Percentiles rank a stretch among this genome's conserved stretches.
These are phyloP conservation scores for Zangia roseola DNA, from an alignment of 768 basidiomycete genomes.

Conservation along the genomic window DNA sequence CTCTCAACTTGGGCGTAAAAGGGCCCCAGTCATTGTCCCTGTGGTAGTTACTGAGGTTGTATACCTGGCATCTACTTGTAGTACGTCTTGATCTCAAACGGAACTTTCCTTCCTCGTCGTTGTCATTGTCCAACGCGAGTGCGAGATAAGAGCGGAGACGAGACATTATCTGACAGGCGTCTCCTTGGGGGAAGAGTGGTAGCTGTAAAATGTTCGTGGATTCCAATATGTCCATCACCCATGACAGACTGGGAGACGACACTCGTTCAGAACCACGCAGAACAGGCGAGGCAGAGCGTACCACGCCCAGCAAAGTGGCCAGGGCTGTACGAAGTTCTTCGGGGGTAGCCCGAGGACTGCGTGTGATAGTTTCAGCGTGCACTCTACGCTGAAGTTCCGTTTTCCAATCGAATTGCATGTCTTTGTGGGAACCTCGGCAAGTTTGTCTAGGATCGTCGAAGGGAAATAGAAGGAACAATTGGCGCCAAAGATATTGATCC, in stretches of 20 bases:
- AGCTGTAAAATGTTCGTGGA: conserved; percentile 37
- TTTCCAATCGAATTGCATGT: conserved; percentile 33
- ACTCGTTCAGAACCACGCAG: conserved; percentile 17
- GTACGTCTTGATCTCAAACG: conserved; percentile 38
- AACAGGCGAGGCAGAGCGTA: conserved; percentile 36
- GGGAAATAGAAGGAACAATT: conserved; percentile 52
- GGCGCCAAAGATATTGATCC: conserved; percentile 68
- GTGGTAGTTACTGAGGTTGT: conserved; percentile 62
- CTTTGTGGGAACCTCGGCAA: conserved; percentile 9
- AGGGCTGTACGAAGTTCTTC: conserved; percentile 36
- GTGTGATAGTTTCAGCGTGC: conserved; percentile 37
- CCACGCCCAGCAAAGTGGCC: conserved; percentile 40
- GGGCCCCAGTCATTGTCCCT: conserved; percentile 58
- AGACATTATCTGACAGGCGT: conserved; percentile 35
- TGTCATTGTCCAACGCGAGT: conserved; percentile 39
- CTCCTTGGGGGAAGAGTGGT: conserved; percentile 4
- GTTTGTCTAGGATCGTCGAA: conserved; percentile 65
- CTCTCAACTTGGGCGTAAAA: conserved; percentile 36
- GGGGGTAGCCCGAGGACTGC: conserved; percentile 13
- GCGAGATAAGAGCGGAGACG: conserved; percentile 50
- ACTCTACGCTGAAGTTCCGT: conserved; percentile 41
- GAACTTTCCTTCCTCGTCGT: conserved; percentile 21
- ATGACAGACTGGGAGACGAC: conserved; percentile 42
- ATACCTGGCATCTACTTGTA: conserved; percentile 56
- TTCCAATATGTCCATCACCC: conserved; percentile 45